Evolutionary conservation across 2,329 filamentous ascomycete species (phyloP), one percentile per base, ranked within the genome.

Genomic region (Venturia effusa): DNA sequence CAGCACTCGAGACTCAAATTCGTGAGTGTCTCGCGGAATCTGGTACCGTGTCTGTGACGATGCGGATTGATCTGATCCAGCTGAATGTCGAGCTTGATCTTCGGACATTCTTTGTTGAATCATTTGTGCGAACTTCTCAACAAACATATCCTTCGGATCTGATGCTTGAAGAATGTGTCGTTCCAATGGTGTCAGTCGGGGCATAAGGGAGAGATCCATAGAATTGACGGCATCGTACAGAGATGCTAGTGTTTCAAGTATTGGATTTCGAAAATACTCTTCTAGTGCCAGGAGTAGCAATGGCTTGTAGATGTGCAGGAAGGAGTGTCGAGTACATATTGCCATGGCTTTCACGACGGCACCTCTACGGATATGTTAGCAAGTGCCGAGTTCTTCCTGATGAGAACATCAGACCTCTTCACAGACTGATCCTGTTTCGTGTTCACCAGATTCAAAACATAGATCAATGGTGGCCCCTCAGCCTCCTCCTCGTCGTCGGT

Each of bases 271-370:
- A 77, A 97, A 99, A 75, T 99, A 99, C 72, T 97, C 93, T 71
- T 99, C 93, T 62, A 99, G 80, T 0, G 94, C 94, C 54, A 99
- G 78, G 43, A 99, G 80, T 61, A 99, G 81, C 45, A 99, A 81
- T 34, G 94, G 94, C 89, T 99, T 99, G 80, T 99, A 99, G 67
- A 99, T 99, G 76, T 99, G 94, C 68, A 99, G 79, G 76, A 99
- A 99, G 3, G 94, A 92, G 79, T 99, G 94, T 54, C 94, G 83
- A 8, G 94, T 99, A 79, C 94, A 99, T 69, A 99, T 97, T 37
- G 94, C 94, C 94, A 99, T 99, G 51, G 94, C 91, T 74, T 97
- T 97, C 65, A 97, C 93, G 61, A 97, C 83, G 24, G 94, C 94
- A 65, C 94, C 94, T 82, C 94, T 87, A 66, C 34, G 59, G n/a